phyloP scores from a whole-genome alignment of 768 basidiomycete species.

The Astraeus odoratus region DNA sequence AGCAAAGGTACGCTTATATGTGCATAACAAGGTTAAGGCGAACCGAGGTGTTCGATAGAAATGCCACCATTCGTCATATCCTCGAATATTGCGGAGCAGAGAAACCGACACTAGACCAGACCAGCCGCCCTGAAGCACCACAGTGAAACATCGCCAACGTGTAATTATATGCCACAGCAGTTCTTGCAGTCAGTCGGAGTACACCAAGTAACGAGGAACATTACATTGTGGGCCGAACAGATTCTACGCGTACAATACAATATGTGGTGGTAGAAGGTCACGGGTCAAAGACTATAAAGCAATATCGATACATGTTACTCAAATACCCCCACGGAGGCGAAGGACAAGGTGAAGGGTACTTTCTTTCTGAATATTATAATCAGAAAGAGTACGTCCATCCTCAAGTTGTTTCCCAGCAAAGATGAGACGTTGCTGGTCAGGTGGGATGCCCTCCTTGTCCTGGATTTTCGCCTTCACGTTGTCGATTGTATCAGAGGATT shows the following conservation, averaged over 20 bases:
- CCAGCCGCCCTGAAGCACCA: no score
- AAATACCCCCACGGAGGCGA: conserved; percentile 62
- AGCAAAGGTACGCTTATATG: conserved; percentile 44
- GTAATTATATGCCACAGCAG: no score
- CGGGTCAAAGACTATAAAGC: no score
- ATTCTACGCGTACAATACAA: no score
- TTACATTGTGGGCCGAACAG: no score
- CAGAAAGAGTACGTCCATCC: conserved; percentile 27
- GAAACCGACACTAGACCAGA: background rate
- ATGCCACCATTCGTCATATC: conserved; percentile 46
- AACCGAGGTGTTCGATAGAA: conserved; percentile 30
- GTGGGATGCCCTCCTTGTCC: background rate
- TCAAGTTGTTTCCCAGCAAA: background rate
- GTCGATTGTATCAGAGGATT: background rate
- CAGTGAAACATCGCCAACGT: no score
- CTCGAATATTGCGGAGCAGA: conserved; percentile 43
- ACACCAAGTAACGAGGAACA: no score
- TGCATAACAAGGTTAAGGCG: background rate
- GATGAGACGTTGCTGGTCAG: background rate
- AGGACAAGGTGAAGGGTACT: conserved; percentile 56
- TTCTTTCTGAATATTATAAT: conserved; percentile 68
- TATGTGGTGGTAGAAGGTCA: no score
- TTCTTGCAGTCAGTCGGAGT: no score
- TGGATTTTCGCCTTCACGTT: background rate
- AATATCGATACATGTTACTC: background rate